Conservation (phyloP, 208 protist genomes). For the Acanthamoeba sp. region DNA sequence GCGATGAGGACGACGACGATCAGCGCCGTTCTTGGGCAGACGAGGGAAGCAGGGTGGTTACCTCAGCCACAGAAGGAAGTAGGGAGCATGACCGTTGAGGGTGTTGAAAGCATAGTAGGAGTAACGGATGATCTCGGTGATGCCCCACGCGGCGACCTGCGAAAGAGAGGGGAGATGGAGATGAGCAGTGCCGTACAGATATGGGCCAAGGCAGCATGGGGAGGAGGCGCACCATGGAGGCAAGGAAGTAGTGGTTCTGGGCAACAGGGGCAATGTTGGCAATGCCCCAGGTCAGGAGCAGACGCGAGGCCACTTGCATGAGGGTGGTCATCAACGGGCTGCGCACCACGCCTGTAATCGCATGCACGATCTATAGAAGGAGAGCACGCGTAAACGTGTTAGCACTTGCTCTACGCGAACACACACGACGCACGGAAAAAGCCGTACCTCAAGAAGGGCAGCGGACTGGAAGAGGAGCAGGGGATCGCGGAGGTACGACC, state of each 20-base stretch:
- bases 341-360: conserved; percentile 75
- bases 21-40: too few species aligned
- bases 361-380: conserved; percentile 72
- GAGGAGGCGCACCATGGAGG: conserved; percentile 65
- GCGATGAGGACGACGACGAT: not conserved
- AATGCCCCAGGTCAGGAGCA: conserved; percentile 71
- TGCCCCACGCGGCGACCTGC: not conserved
- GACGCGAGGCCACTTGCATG: conserved; percentile 79
- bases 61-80: conserved; percentile 79
- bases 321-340: conserved; percentile 77
- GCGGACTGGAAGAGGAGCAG: conserved; percentile 34
- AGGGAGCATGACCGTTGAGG: conserved; percentile 54
- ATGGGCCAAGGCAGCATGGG: not conserved
- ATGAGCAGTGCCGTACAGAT: too few species aligned
- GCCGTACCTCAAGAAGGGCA: not conserved
- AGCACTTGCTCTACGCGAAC: not conserved
- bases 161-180: not conserved
- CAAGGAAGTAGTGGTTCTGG: conserved; percentile 60
- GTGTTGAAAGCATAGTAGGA: conserved; percentile 79
- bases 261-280: conserved; percentile 58
- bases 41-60: not conserved
- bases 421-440: not conserved
- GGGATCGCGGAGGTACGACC: conserved; percentile 15
- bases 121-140: conserved; percentile 77
- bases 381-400: not conserved